Evolutionary conservation across 2,329 filamentous ascomycete genomes (phyloP), one percentile per base, ranked within the genome.

Genomic region (Clarireedia homoeocarpa): DNA sequence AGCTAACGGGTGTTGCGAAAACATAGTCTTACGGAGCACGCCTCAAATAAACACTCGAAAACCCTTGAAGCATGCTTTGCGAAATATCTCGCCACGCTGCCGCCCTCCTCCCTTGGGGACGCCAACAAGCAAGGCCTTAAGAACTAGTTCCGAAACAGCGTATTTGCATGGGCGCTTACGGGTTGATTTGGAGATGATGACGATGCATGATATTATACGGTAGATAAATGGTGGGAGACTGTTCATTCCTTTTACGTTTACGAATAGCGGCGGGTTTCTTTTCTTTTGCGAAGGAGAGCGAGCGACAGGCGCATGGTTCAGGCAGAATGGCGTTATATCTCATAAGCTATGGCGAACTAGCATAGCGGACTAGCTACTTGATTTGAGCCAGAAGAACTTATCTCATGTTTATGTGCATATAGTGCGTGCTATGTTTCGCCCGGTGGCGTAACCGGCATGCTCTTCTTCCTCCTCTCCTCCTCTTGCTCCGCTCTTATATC

Each of bases 11-110:
- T 9, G 23, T 9, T 49, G 39, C 2, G 15, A 24, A 48, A 23
- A 5, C 34, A 44, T 61, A 84, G 81, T 61, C 80, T 90, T 60
- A 80, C 77, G 58, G 81, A 86, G 67, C 88, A 91, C 71, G 85
- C 87, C 60, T 69, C 73, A 61, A 89, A 89, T 74, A 90, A 89
- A 77, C 88, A 91, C 75, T 84, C 74, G 75, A 89, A 89, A 76
- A 77, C 78, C 44, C 75, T 89, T 27, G 70, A 77, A 51, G 85
- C 89, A 44, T 91, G 88, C 74, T 91, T 91, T 73, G 84, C 84
- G 7, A 27, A 34, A 30, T 54, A 48, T 23, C 12, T 54, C 20
- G 52, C 52, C 30, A 34, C 30, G 10, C 10, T 34, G 30, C 30
- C 30, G 4, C 30, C 30, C 10, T 34, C 30, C 5, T 34, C 30